Base-by-base conservation (phyloP, 345 rosid species). In the Eucalyptus coolabah region DNA sequence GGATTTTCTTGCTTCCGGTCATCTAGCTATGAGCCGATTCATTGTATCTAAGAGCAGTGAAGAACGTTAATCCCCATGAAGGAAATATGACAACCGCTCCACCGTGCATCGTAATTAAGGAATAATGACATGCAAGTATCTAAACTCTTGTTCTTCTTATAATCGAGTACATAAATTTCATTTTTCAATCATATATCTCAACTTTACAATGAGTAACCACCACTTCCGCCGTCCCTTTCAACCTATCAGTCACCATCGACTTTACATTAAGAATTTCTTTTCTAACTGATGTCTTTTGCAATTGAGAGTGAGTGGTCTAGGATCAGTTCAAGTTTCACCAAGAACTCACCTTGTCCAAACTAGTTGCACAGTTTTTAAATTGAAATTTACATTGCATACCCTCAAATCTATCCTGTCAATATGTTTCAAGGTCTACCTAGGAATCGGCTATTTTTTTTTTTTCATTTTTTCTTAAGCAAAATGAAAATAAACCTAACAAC, bases 321-420 rank as follows among this genome's bases (percentile, higher is more conserved):
- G 6, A 24, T 56, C 6, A 10, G 13, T 24, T 24, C 63, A 56
- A 56, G 63, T 56, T 56, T 24, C 63, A 56, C 30, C 30, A 9
- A 23, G 30, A 56, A 56, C 30, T 23, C 12, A 24, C 30, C 63
- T 0, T 24, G 1, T 56, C 1, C 0, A 2, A 56, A 9, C 30
- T 11, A 24, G 63, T 56, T 56, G 12, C 63, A 24, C 1, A 24
- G 1, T 24, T 24, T 56, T 24, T 30, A 56, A 56, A 10, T 9
- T 23, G 6, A 56, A 56, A 56, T 0, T 10, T 56, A 56, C 0
- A 2, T 8, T 23, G 2, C 6, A 54, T 54, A 21, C 28, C 5
- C 63, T 56, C 28, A 2, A 24, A 24, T 5, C 6, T 56, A 4
- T 12, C 63, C 1, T 10, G 3, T 56, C 14, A 0, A 24, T 56